Evolutionary conservation across 768 basidiomycete species (phyloP), one percentile per base, ranked within the genome.

Genomic region (Kwoniella dendrophila): DNA sequence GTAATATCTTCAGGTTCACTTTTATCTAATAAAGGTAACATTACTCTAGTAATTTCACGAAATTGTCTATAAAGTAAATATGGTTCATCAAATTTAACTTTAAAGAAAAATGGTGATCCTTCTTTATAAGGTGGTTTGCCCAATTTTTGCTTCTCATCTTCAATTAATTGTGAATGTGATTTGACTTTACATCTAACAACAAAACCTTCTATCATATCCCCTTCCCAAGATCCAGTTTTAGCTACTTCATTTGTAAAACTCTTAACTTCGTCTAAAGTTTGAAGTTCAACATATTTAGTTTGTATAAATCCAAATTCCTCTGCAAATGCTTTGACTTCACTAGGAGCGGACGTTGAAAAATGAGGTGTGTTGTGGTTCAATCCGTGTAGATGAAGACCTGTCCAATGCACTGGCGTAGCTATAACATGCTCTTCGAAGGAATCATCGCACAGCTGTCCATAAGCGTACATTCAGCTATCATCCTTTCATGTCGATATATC

Each of bases 391-490:
- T 97, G 92, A 0, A 97, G 85, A 3, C 94, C 95, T 0, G 92
- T 90, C 61, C 86, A 85, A 20, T 95, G 87, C 3, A 86, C 83
- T 0, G 90, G 81, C 73, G 92, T 95, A 0, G 86, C 82, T 0
- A 99, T 84, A 56, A 98, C 95, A 71, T 99, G 96, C 75, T 98
- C 95, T 71, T 99, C 95, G 77, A 98, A 98, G 0, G 84, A 85
- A 79, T 99, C 96, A 72, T 99, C 96, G 76, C 96, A 99, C 5
- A 99, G 87, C 94, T 97, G n/a, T n/a, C n/a, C n/a, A n/a, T n/a
- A 56, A 18, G 34, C 30, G 58, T 4, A 44, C 16, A 30, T 27
- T 22, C 16, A 24, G 18, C 24, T 16, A 16, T 30, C 6, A 30
- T 14, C 2, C 20, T 18, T 29, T 36, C 11, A 38, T 34, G 40